Evolutionary conservation across 164 flowering plant genomes (phyloP), one percentile per base, ranked within the genome.

Genomic region (Cinnamomum chago): DNA sequence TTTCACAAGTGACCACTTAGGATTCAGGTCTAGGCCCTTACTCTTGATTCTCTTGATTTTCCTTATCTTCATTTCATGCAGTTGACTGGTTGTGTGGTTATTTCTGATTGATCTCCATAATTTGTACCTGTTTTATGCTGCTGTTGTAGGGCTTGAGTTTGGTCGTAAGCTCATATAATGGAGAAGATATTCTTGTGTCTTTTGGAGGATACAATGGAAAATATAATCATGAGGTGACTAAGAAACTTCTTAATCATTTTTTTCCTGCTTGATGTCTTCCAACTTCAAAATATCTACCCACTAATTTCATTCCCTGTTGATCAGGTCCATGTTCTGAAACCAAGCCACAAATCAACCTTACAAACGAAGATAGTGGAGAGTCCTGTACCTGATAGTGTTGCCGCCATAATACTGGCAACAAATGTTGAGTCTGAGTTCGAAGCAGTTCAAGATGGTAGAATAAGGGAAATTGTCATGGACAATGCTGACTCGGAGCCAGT

Each of bases 171-270:
- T 88, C 98, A 64, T 88, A 77, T 73, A 84, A 78, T 82, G 93
- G 97, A 58, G 97, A 92, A 87, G 98, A 96, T 79, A 80, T 94
- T 66, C 88, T 96, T 70, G 88, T 96, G 67, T 82, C 95, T 60
- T 96, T 96, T 88, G 99, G 99, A 81, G 99, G 99, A 78, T 96
- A 96, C 77, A 94, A 94, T 83, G 99, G 99, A 72, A 90, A 88
- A 58, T 96, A 94, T 84, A 96, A 80, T 89, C 94, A 88, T 77
- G 99, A 94, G 95, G 99, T 95, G n/a, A 66, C n/a, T 64, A 40
- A 2, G 17, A 25, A 51, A 18, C 5, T 40, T 40, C 47, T 72
- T 20, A 27, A 67, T n/a, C 58, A 55, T 62, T 79, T 60, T 71
- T 67, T 78, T 30, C 47, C 24, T 27, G 22, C 72, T 50, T 64